Evolutionary conservation across 2,329 filamentous ascomycete species (phyloP).

Genomic region (Calycina herbarum): DNA sequence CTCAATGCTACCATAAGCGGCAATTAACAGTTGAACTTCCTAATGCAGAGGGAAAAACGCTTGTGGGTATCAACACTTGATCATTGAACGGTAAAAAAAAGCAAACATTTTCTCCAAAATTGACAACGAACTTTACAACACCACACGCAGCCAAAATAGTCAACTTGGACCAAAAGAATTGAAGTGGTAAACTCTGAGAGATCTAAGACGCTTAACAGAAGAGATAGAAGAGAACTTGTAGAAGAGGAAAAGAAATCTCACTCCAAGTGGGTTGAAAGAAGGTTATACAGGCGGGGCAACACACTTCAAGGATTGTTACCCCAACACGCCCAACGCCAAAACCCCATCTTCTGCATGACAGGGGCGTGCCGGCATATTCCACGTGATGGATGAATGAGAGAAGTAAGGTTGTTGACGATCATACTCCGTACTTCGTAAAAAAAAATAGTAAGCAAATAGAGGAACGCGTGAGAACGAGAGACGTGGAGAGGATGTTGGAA

Average conservation of each 20-base stretch:
- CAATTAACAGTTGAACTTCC: too few species aligned
- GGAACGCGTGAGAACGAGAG: background rate
- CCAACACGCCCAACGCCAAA: background rate
- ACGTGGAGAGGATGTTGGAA: background rate
- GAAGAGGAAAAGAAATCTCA: background rate
- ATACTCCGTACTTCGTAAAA: too few species aligned
- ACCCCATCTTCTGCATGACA: background rate
- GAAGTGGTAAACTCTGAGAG: background rate
- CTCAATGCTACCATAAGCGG: too few species aligned
- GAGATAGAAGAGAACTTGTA: too few species aligned
- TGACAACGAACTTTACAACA: background rate
- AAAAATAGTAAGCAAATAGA: background rate
- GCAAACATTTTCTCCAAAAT: background rate
- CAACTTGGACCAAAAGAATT: background rate
- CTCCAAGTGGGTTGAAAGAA: background rate
- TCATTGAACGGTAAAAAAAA: background rate
- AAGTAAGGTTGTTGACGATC: background rate
- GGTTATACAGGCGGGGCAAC: conserved; percentile 3
- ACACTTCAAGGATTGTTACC: background rate
- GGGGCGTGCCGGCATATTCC: background rate
- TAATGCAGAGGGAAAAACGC: too few species aligned
- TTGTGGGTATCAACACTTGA: background rate
- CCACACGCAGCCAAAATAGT: background rate
- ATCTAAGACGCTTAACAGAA: too few species aligned
- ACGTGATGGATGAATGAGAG: background rate